A percentile compares a stretch with the other conserved stretches of the same genome.
These are phyloP conservation scores for Nicotiana otophora DNA, from an alignment of 257 asterid genomes.

Conservation along the genomic window DNA sequence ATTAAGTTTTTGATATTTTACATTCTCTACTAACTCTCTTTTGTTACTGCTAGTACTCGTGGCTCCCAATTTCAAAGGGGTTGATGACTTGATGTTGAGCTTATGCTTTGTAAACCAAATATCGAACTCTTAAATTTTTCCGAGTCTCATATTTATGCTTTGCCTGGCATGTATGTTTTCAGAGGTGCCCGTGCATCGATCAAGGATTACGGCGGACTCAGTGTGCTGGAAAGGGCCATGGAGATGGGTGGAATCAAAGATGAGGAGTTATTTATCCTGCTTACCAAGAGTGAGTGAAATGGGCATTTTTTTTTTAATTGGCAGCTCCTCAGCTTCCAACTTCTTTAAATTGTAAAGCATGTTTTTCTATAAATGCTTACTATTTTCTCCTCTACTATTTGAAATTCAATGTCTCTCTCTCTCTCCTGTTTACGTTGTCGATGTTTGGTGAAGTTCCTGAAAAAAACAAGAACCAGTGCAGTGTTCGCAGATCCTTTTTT, in stretches of 20 bases:
- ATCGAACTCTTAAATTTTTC: neutral
- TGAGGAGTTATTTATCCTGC: constrained; percentile 82
- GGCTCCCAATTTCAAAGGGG: neutral
- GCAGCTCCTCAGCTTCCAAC: neutral
- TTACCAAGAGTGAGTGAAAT: constrained; percentile 65
- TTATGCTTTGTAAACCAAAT: neutral
- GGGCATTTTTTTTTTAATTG: neutral
- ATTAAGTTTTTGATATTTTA: neutral
- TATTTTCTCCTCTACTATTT: neutral
- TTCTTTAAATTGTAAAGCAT: neutral
- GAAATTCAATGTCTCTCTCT: neutral
- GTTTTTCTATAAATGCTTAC: neutral
- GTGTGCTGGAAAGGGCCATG: constrained; percentile 87
- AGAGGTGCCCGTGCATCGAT: constrained; percentile 87
- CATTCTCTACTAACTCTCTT: neutral
- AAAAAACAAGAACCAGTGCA: neutral
- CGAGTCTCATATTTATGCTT: neutral
- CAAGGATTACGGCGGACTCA: constrained; percentile 73
- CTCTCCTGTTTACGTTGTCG: neutral
- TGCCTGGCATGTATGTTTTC: constrained; percentile 5
- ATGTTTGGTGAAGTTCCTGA: neutral
- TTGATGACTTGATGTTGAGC: neutral
- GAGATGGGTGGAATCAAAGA: constrained; percentile 96
- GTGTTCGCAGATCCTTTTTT: neutral
- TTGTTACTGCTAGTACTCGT: neutral